Percentiles rank a stretch among this genome's conserved stretches.
These are phyloP conservation scores for Colletotrichum costaricense DNA, from an alignment of 2,329 filamentous ascomycete genomes.

Conservation along the genomic window DNA sequence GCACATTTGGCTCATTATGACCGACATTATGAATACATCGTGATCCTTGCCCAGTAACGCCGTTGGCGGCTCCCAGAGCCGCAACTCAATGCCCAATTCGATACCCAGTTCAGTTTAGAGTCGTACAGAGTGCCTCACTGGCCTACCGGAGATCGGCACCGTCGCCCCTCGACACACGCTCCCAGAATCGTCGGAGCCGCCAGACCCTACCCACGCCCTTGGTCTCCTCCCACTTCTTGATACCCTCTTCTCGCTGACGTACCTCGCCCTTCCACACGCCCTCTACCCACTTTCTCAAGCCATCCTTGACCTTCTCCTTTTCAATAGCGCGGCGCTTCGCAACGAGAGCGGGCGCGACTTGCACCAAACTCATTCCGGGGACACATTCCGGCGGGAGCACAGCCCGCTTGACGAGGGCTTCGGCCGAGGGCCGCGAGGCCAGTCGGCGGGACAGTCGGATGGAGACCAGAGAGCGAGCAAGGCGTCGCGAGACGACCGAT, in stretches of 20 bases:
- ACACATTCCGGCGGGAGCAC: constrained; percentile 76
- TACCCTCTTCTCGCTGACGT: constrained; percentile 58
- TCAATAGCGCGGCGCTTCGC: constrained; percentile 72
- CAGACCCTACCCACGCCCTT: constrained; percentile 68
- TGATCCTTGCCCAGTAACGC: background rate
- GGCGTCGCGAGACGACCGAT: constrained; percentile 70
- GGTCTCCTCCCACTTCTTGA: constrained; percentile 60
- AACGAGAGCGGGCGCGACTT: constrained; percentile 70
- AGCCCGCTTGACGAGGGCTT: constrained; percentile 70
- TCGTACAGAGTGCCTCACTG: background rate
- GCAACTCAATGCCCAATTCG: background rate
- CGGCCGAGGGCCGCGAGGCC: constrained; percentile 67
- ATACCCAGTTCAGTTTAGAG: background rate
- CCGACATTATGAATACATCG: constrained; percentile 6
- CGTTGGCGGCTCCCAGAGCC: constrained; percentile 3
- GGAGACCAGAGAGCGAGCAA: constrained; percentile 72
- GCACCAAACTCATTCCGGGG: constrained; percentile 52
- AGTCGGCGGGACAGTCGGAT: constrained; percentile 74
- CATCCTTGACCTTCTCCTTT: constrained; percentile 75
- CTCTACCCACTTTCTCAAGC: constrained; percentile 72
- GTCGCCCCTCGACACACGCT: constrained; percentile 63
- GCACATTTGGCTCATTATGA: background rate
- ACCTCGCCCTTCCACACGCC: constrained; percentile 67
- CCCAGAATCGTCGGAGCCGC: constrained; percentile 74
- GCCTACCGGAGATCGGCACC: constrained; percentile 26